Percentiles rank a stretch among this genome's conserved stretches.
Conservation (phyloP, 2,329 filamentous ascomycete genomes). For the Acephala macrosclerotiorum region DNA sequence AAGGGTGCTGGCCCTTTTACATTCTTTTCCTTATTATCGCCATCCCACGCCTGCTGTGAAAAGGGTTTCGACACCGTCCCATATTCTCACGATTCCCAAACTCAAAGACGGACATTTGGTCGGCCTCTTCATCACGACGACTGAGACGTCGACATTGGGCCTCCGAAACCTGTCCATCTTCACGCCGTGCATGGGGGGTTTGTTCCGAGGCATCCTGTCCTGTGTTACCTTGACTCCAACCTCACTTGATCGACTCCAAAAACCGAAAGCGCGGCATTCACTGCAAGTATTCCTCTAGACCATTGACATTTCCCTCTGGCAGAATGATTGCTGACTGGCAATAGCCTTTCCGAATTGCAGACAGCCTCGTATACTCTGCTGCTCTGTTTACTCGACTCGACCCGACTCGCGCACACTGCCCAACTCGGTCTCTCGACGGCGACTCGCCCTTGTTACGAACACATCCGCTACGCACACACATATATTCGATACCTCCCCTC, state of each 20-base stretch:
- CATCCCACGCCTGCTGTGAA: background rate
- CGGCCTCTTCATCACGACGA: background rate
- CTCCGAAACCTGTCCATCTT: conserved; percentile 23
- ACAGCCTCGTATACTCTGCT: conserved; percentile 4
- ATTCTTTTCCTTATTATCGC: too few species aligned
- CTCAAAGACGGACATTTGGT: background rate
- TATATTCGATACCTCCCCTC: background rate
- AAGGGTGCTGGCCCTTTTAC: too few species aligned
- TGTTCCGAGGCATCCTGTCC: conserved; percentile 33
- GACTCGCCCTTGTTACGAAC: background rate
- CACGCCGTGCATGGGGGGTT: conserved; percentile 16
- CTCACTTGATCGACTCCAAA: conserved; percentile 15
- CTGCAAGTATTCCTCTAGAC: conserved; percentile 6
- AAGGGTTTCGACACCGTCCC: background rate
- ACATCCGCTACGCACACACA: background rate
- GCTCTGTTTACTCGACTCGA: conserved; percentile 3
- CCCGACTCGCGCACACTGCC: background rate
- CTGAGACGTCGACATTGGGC: background rate
- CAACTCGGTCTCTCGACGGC: conserved; percentile 3
- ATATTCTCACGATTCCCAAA: background rate
- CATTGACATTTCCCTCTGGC: background rate
- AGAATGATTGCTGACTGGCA: conserved; percentile 11
- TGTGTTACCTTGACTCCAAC: conserved; percentile 31
- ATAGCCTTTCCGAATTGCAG: conserved; percentile 18
- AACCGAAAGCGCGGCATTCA: conserved; percentile 3